Conservation (phyloP, 176 grass and related monocot species). For the Eragrostis curvula region DNA sequence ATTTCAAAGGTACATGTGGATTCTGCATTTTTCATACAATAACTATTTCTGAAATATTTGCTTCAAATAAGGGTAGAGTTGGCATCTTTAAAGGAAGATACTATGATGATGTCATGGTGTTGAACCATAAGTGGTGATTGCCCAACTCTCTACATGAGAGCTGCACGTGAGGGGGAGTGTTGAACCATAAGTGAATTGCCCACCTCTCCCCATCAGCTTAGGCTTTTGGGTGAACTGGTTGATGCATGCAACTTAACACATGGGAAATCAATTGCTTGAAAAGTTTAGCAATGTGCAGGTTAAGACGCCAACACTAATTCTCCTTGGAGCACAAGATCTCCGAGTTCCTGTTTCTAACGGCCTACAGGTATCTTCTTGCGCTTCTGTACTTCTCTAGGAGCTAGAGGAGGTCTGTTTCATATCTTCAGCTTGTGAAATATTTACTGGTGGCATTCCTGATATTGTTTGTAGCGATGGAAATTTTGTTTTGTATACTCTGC, state of each 20-base stretch:
- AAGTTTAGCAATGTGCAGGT: conserved; percentile 58
- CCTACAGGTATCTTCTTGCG: conserved; percentile 67
- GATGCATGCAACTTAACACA: too few relatives aligned
- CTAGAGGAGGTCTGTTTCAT: not conserved
- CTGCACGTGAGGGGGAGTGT: too few relatives aligned
- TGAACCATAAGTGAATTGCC: too few relatives aligned
- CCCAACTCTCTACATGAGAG: too few relatives aligned
- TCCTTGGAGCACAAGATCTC: conserved; percentile 93
- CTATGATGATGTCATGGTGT: conserved; percentile 14
- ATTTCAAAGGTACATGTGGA: conserved; percentile 75
- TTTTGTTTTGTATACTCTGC: conserved; percentile 1
- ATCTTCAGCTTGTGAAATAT: conserved; percentile 16
- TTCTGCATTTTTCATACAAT: conserved; percentile 36
- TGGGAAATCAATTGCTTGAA: conserved; percentile 22
- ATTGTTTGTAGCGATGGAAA: not conserved
- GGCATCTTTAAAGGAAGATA: conserved; percentile 6
- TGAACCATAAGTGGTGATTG: too few relatives aligned
- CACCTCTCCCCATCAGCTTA: too few relatives aligned
- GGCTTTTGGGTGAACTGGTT: too few relatives aligned
- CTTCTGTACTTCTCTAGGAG: conserved; percentile 2
- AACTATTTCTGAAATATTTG: conserved; percentile 24
- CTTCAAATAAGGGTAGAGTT: conserved; percentile 19
- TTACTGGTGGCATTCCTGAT: not conserved
- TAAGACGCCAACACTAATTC: conserved; percentile 78
- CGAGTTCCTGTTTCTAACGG: conserved; percentile 98